Base-by-base conservation (phyloP, 2,329 filamentous ascomycete species). In the Setomelanomma holmii region DNA sequence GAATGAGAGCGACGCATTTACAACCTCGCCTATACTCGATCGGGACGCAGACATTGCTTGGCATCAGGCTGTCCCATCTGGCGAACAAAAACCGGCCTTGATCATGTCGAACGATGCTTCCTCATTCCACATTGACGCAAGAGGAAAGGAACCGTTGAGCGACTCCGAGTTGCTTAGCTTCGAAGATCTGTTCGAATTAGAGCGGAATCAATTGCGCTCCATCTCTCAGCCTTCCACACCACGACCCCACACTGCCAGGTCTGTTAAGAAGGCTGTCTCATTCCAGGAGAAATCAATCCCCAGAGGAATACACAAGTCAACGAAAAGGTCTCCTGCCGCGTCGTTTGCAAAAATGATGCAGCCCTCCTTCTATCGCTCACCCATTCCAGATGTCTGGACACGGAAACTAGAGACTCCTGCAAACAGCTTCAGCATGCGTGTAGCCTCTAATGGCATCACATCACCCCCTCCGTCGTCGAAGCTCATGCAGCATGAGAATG, bases 291-390 rank as follows among this genome's bases (percentile, higher is more conserved):
- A 55, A 34, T 55, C 62, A 19, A 38, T 56, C 30, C 53, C 60
- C 30, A 58, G 66, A 39, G 64, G 64, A 1, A 55, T 67, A 21
- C 60, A 64, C 11, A 72, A 68, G 21, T 44, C 51, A 1, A 39
- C 49, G 2, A 70, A 59, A 40, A 71, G 61, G 36, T 50, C 60
- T 20, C 47, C 58, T 3, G 44, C 52, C 14, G 49, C 61, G 39
- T 51, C 49, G 24, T 63, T 79, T 75, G 39, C 80, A 38, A 84
- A 80, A 63, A 81, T 85, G 78, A 83, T 83, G 78, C 82, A 78
- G 61, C 78, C 82, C 35, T 79, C 80, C 19, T 77, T 80, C 49
- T 77, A 75, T 58, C 73, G 73, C 11, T 60, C 72, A 19, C 73
- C 73, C 53, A 79, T 75, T 71, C 77, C 71, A 68, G 79, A 76